A percentile compares a stretch with the other conserved stretches of the same genome.
phyloP scores from a whole-genome alignment of 306 rosid genomes.

The Argentina anserina region DNA sequence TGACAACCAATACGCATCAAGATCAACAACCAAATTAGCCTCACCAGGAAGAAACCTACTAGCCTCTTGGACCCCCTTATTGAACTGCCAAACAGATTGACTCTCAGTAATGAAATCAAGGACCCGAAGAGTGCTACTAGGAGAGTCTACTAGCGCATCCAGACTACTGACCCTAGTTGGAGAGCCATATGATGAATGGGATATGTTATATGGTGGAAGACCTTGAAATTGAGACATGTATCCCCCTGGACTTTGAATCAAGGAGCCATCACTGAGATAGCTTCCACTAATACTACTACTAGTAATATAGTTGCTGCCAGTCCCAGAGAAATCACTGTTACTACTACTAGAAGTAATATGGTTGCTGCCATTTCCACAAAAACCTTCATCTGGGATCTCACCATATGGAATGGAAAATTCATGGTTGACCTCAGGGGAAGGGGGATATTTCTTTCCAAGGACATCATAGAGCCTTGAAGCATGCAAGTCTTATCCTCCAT shows the following conservation, averaged over 20 bases:
- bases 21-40: conserved; percentile 43
- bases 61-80: conserved; percentile 85
- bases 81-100: conserved; percentile 77
- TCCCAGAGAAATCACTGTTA: conserved; percentile 29
- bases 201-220: conserved; percentile 32
- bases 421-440: conserved; percentile 39
- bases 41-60: conserved; percentile 70
- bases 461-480: conserved; percentile 86
- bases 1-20: conserved; percentile 29
- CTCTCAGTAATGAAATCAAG: conserved; percentile 49
- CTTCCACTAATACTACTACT: conserved; percentile 32
- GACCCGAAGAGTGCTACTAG: conserved; percentile 42
- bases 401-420: conserved; percentile 28
- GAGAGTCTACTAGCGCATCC: conserved; percentile 63
- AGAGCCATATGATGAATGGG: conserved; percentile 53
- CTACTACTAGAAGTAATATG: conserved; percentile 29
- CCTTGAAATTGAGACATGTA: conserved; percentile 30
- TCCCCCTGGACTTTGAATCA: conserved; percentile 29
- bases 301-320: conserved; percentile 26
- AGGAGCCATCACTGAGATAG: conserved; percentile 28
- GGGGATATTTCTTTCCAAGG: conserved; percentile 82
- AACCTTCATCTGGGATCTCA: conserved; percentile 32
- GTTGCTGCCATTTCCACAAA: conserved; percentile 27
- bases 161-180: conserved; percentile 51
- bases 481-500: conserved; percentile 80